Base-by-base conservation (phyloP, 2,329 filamentous ascomycete genomes). In the Microsporum ferrugineum region DNA sequence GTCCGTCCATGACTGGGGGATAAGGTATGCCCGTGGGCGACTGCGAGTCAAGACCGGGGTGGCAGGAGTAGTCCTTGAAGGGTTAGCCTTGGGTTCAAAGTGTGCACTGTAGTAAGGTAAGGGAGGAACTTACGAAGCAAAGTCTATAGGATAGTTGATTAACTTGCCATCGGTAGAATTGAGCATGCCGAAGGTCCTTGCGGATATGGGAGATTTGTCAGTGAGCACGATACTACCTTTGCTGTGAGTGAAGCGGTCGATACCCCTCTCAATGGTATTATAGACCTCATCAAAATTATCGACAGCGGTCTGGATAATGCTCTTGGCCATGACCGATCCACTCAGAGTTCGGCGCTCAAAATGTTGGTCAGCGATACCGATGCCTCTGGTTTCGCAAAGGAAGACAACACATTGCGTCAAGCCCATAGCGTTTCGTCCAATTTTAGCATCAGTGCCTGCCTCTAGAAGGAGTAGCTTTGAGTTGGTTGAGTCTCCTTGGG, bases 341-440 rank as follows among this genome's bases (percentile, higher is more conserved):
- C 59, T 60, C 3, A 49, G 43, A 12, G 59, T 60, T 53, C 59
- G 29, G 17, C 59, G 59, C 34, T 60, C 45, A 7, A 60, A 55
- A 43, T 56, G 47, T 23, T 60, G 59, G 33, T 56, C 59, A n/a
- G 59, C 59, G 23, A 55, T 27, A 34, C 59, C 59, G 12, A 60
- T 60, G 10, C 59, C 59, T 23, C 59, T 43, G n/a, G 59, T 60
- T 29, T 60, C 59, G 31, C 59, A 60, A 33, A 60, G 59, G 47
- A 60, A 55, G 23, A 38, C 49, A 49, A 60, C 34, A 33, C 59
- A 39, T 33, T 60, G 59, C 34, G 59, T 41, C 34, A 60, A 27
- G 10, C 27, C 59, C 59, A 60, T 60, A 5, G 59, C 59, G 38
- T 60, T 60, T 60, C 59, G 56, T n/a, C 59, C 59, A 12, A 60